These are phyloP conservation scores for Pseudogymnoascus sp. DNA, from an alignment of 2,329 filamentous ascomycete species.

Conservation along the genomic window DNA sequence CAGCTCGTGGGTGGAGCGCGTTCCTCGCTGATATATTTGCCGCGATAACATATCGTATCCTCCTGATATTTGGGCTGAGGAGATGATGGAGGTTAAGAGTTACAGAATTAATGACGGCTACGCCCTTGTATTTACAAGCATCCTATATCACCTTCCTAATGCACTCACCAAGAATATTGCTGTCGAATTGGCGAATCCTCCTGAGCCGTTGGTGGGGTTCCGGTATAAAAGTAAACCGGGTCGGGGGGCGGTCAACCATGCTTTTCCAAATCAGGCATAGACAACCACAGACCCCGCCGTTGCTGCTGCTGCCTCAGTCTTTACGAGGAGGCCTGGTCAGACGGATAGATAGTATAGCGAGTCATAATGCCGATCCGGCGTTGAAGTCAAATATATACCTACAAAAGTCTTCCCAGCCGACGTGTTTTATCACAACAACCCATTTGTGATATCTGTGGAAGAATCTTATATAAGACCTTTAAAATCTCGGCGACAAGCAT, in stretches of 20 bases:
- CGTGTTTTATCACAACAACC: neutral
- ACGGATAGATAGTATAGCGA: neutral
- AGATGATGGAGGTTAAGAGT: slow-evolving; percentile 4
- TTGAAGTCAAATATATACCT: neutral
- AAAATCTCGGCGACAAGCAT: neutral
- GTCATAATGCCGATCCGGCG: neutral
- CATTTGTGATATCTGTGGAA: neutral
- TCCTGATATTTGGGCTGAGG: neutral
- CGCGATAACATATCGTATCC: slow-evolving; percentile 20
- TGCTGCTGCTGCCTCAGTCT: neutral
- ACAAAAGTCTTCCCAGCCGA: neutral
- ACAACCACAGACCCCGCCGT: neutral
- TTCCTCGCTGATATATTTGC: slow-evolving; percentile 22
- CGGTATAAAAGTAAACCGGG: neutral
- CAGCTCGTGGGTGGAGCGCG: slow-evolving; percentile 45
- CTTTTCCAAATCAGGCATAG: neutral
- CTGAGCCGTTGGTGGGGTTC: neutral
- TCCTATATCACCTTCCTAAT: neutral
- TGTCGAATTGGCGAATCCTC: neutral
- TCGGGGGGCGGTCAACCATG: neutral
- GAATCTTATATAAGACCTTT: neutral
- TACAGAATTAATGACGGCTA: neutral
- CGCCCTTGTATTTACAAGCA: neutral
- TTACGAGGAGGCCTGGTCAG: neutral
- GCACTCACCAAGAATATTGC: neutral